Percentiles rank a stretch among this genome's conserved stretches.
phyloP scores from a whole-genome alignment of 148 eudicot species.

The Camellia lanceoleosa region DNA sequence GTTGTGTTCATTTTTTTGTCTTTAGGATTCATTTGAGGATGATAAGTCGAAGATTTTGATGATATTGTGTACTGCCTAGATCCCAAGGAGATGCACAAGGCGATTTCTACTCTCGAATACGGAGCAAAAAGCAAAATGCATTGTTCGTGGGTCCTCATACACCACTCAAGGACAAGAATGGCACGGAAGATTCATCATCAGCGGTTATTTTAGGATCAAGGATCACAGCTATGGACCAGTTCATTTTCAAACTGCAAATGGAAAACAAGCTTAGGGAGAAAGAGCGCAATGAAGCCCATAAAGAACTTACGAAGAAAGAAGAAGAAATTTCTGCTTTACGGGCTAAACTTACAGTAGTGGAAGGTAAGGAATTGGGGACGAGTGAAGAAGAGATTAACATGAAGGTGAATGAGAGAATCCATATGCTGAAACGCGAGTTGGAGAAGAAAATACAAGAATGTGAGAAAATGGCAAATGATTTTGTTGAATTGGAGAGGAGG shows the following conservation, averaged over 20 bases:
- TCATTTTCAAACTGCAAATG: slow-evolving; percentile 71
- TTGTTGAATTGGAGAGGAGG: slow-evolving; percentile 72
- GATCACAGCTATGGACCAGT: slow-evolving; percentile 86
- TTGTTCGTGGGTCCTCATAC: slow-evolving; percentile 87
- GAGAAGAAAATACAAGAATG: slow-evolving; percentile 73
- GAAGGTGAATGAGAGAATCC: slow-evolving; percentile 64
- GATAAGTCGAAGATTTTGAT: slow-evolving; percentile 91
- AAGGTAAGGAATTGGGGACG: slow-evolving; percentile 39
- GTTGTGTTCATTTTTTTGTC: not conserved
- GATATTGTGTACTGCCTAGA: slow-evolving; percentile 94
- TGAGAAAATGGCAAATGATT: slow-evolving; percentile 70
- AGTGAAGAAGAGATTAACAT: slow-evolving; percentile 76
- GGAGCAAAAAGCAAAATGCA: slow-evolving; percentile 99
- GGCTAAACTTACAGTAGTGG: slow-evolving; percentile 53
- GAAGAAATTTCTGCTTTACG: slow-evolving; percentile 68
- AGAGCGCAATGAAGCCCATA: slow-evolving; percentile 76
- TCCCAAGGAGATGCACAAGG: slow-evolving; percentile 90
- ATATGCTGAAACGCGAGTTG: slow-evolving; percentile 52
- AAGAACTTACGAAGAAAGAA: slow-evolving; percentile 71
- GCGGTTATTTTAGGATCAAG: slow-evolving; percentile 69
- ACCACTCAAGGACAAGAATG: slow-evolving; percentile 54
- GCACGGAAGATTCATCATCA: slow-evolving; percentile 67
- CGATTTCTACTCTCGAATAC: slow-evolving; percentile 85
- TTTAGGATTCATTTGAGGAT: slow-evolving; percentile 94
- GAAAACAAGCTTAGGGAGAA: slow-evolving; percentile 80